These are phyloP conservation scores for Spirogloea muscicola DNA, from an alignment of 139 green algal species.

Conservation along the genomic window DNA sequence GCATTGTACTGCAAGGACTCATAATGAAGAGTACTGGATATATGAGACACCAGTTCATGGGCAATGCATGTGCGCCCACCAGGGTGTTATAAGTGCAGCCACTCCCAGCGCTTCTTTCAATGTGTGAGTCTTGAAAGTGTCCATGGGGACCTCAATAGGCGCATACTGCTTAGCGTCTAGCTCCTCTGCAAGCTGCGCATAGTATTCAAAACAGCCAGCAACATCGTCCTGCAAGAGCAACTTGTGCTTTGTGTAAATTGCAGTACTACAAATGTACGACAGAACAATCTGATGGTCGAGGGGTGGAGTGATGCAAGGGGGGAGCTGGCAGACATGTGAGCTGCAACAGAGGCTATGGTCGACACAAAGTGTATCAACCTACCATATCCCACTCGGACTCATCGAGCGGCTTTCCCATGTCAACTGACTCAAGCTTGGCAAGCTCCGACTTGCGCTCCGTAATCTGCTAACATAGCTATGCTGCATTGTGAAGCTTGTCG, in stretches of 20 bases:
- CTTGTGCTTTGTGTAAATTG: too few relatives aligned
- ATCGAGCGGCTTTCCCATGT: constrained; percentile 80
- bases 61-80: too few relatives aligned
- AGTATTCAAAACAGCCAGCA: constrained; percentile 60
- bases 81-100: constrained; percentile 78
- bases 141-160: constrained; percentile 57
- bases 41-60: too few relatives aligned
- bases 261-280: constrained; percentile 2
- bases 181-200: constrained; percentile 74
- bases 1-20: too few relatives aligned
- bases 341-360: too few relatives aligned
- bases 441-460: constrained; percentile 57
- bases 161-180: constrained; percentile 63
- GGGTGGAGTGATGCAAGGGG: too few relatives aligned
- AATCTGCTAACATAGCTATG: constrained; percentile 12
- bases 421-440: constrained; percentile 67
- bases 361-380: neutral
- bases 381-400: constrained; percentile 83
- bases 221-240: constrained; percentile 52
- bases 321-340: neutral
- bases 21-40: too few relatives aligned
- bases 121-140: constrained; percentile 43
- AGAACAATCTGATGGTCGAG: neutral
- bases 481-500: too few relatives aligned
- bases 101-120: constrained; percentile 62